phyloP scores from a whole-genome alignment of 345 rosid species.

The rapeseed (Brassica napus) region Da-Ae NC_063442.1:25035501-25036000 shows the following conservation, averaged over 20 bases:
- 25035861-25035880: not conserved
- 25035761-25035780: constrained; percentile 72
- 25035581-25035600: constrained; percentile 34
- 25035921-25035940: constrained; percentile 47
- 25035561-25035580: constrained; percentile 11
- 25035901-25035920: constrained; percentile 63
- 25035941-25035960: constrained; percentile 42
- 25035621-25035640: constrained; percentile 35
- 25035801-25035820: constrained; percentile 28
- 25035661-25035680: not conserved
- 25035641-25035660: not conserved
- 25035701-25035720: constrained; percentile 38
- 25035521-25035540: constrained; percentile 12
- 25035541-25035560: constrained; percentile 30
- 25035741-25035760: constrained; percentile 55
- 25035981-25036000: constrained; percentile 75
- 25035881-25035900: not conserved
- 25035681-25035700: not conserved
- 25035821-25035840: no score
- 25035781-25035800: constrained; percentile 53
- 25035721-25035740: constrained; percentile 46
- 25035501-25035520: constrained; percentile 22
- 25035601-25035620: constrained; percentile 38
- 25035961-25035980: constrained; percentile 47
- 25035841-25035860: not conserved